Evolutionary conservation across 2,329 filamentous ascomycete genomes (phyloP).

Genomic region (Colletotrichum costaricense): DNA sequence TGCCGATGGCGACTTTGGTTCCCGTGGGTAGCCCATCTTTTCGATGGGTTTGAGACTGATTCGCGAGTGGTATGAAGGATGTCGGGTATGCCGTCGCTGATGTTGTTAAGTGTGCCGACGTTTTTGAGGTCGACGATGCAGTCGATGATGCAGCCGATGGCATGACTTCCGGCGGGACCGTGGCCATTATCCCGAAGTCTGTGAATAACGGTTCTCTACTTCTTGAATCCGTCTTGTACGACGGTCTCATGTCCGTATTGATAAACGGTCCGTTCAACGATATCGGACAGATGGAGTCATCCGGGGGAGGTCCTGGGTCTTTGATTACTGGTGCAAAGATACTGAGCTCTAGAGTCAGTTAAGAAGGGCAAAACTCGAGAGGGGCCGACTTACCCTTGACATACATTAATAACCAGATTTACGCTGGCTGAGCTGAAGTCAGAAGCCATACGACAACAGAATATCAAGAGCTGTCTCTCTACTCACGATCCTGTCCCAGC

Average conservation of each 20-base stretch:
- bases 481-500: slow-evolving; percentile 59
- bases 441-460: slow-evolving; percentile 32
- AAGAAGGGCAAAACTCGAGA: not conserved
- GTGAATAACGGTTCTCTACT: not conserved
- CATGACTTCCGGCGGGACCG: not conserved
- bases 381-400: slow-evolving; percentile 56
- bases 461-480: not conserved
- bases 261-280: not conserved
- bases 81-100: not conserved
- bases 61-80: not conserved
- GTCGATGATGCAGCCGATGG: not conserved
- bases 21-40: slow-evolving; percentile 47
- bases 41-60: not conserved
- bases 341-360: slow-evolving; percentile 37
- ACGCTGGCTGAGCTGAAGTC: slow-evolving; percentile 56
- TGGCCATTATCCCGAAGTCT: not conserved
- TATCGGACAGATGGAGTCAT: slow-evolving; percentile 42
- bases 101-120: not conserved
- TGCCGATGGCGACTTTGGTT: slow-evolving; percentile 57
- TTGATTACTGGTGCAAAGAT: slow-evolving; percentile 43
- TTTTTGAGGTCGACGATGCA: not conserved
- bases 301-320: slow-evolving; percentile 51
- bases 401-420: slow-evolving; percentile 62
- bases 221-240: slow-evolving; percentile 17
- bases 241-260: slow-evolving; percentile 2